Base-by-base conservation (phyloP, 176 grass and related monocot genomes). In the Lolium multiflorum region DNA sequence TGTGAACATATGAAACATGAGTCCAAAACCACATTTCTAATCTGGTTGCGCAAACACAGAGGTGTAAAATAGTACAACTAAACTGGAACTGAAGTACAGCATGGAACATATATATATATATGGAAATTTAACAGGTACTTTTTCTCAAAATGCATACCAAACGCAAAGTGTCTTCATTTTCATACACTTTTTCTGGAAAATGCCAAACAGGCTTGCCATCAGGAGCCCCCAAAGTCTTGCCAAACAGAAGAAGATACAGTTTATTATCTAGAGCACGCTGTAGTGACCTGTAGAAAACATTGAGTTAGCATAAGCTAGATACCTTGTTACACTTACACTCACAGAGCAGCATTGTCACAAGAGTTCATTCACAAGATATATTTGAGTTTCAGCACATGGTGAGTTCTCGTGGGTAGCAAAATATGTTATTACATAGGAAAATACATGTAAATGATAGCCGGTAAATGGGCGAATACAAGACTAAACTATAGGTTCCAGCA, bases 121-220 rank as follows among this genome's bases (percentile, higher is more conserved):
- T 22, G 11, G 17, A 86, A 62, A 76, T 24, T 79, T 79, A 6
- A 75, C 17, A 8, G 1, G 14, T 3, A 35, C 37, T 35, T 66
- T 49, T 28, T 17, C 9, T 64, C 12, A 0, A 84, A 48, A 77
- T 62, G 20, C 71, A 67, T 91, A 98, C 97, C 94, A 81, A 81
- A 83, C 90, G 88, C 82, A 98, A 55, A 82, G 90, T 93, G 14
- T 92, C 92, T 89, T 98, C 97, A 77, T 94, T 98, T 88, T 98
- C 90, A 39, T 94, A 96, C 38, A 92, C 87, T 94, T 98, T 96
- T 84, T 98, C 94, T n/a, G 94, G 93, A 71, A 98, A 96, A 90
- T 98, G 97, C 97, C 97, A 98, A 83, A 92, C 80, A 50, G 90
- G 86, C 46, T 91, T 92, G 46, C 76, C 81, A 69, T 94, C 94